A percentile compares a stretch with the other conserved stretches of the same genome.
phyloP scores from a whole-genome alignment of 208 protist species.

The Acanthamoeba divionensis region DNA sequence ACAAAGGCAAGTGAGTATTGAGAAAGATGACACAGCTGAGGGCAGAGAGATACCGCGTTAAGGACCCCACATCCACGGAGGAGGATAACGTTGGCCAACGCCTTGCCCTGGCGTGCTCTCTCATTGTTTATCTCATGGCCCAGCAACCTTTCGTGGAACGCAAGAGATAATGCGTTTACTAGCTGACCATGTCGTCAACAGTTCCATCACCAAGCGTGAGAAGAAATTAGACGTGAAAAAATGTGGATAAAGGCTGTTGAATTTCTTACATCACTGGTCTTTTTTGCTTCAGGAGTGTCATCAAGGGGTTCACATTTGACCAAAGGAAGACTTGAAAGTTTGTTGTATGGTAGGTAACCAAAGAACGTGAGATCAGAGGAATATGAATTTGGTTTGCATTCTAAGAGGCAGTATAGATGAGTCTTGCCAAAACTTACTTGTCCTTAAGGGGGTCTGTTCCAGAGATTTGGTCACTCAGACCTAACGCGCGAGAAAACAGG shows the following conservation, averaged over 20 bases:
- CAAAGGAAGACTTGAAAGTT: constrained; percentile 53
- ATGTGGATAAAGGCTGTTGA: not conserved
- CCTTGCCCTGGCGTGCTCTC: constrained; percentile 59
- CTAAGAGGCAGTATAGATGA: not conserved
- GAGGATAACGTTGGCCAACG: constrained; percentile 73
- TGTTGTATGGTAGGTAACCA: not conserved
- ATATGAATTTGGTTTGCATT: not conserved
- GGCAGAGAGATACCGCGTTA: constrained; percentile 51
- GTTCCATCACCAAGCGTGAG: no score
- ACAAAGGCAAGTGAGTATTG: not conserved
- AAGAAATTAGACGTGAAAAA: not conserved
- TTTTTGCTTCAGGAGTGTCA: constrained; percentile 48
- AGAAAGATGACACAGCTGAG: not conserved
- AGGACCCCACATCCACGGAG: constrained; percentile 74
- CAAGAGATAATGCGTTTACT: constrained; percentile 71
- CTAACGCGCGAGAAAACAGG: no score
- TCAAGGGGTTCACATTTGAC: constrained; percentile 64
- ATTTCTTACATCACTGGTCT: constrained; percentile 59
- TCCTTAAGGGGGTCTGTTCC: constrained; percentile 78
- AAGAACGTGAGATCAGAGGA: not conserved
- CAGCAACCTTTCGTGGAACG: constrained; percentile 54
- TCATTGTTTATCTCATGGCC: constrained; percentile 73
- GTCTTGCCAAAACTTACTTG: constrained; percentile 61
- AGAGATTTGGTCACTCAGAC: constrained; percentile 72
- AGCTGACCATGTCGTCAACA: constrained; percentile 19